These are phyloP conservation scores for Cylindrotheca closterium DNA, from an alignment of 108 stramenopile species.

Conservation along the genomic window DNA sequence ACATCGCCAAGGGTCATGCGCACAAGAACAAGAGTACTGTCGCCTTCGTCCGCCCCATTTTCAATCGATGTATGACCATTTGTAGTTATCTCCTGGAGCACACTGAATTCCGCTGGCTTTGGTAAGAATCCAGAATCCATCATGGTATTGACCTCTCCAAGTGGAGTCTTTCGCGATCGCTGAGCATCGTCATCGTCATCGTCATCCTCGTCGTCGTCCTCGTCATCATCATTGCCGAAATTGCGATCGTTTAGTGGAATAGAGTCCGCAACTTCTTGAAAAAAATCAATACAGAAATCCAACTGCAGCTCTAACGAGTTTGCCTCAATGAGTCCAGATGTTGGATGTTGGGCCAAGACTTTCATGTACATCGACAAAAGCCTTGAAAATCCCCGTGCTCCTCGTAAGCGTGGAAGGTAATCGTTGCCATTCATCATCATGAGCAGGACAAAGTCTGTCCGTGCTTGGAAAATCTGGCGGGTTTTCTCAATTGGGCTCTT, in stretches of 20 bases:
- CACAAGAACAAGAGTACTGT: slow-evolving; percentile 9
- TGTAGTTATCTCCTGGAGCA: neutral
- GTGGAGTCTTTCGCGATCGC: slow-evolving; percentile 12
- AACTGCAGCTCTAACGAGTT: slow-evolving; percentile 64
- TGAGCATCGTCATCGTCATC: slow-evolving; percentile 1
- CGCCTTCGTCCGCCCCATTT: slow-evolving; percentile 12
- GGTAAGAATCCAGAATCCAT: slow-evolving; percentile 56
- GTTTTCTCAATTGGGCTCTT: slow-evolving; percentile 17
- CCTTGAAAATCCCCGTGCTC: slow-evolving; percentile 48
- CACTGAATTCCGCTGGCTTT: slow-evolving; percentile 39
- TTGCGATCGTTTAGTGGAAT: neutral
- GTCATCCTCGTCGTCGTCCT: neutral
- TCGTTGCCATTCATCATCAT: slow-evolving; percentile 91
- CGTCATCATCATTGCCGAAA: neutral
- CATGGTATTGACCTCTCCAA: slow-evolving; percentile 53
- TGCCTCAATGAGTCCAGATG: slow-evolving; percentile 66
- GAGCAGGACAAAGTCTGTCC: slow-evolving; percentile 74
- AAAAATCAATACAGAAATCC: slow-evolving; percentile 63
- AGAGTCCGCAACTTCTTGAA: slow-evolving; percentile 22
- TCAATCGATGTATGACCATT: neutral
- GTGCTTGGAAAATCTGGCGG: slow-evolving; percentile 41
- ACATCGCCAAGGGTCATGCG: slow-evolving; percentile 33
- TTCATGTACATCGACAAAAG: slow-evolving; percentile 28
- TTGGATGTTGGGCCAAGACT: neutral
- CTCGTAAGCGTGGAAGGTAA: slow-evolving; percentile 75